A percentile compares a stretch with the other conserved stretches of the same genome.
Conservation (phyloP, 768 basidiomycete genomes). For the Termitomyces sp. region DNA sequence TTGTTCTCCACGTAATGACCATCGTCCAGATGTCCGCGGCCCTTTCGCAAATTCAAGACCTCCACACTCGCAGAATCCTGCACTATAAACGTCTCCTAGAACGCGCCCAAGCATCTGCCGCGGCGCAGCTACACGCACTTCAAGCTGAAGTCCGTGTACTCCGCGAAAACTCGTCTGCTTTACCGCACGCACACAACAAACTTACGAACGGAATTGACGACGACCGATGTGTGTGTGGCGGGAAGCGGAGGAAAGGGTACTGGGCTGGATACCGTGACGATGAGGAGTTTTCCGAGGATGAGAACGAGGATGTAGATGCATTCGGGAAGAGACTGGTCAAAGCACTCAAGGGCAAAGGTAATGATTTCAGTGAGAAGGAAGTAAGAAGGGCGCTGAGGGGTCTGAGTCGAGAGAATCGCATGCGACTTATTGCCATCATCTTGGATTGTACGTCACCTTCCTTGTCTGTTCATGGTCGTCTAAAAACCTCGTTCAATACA, state of each 20-base stretch:
- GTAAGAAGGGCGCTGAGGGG: constrained; percentile 60
- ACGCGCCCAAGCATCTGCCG: constrained; percentile 70
- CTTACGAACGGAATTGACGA: constrained; percentile 20
- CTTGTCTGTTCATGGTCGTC: background rate
- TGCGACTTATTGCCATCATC: constrained; percentile 31
- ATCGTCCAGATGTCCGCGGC: constrained; percentile 30
- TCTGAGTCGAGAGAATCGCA: constrained; percentile 61
- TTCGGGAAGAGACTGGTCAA: constrained; percentile 28
- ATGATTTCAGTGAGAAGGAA: constrained; percentile 66
- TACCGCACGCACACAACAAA: constrained; percentile 11
- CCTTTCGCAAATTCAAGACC: constrained; percentile 29
- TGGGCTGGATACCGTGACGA: constrained; percentile 66
- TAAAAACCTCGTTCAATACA: background rate
- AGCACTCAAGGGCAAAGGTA: constrained; percentile 43
- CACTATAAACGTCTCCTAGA: constrained; percentile 79
- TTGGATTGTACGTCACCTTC: constrained; percentile 43
- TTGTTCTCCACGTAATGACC: background rate
- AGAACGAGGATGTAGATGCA: constrained; percentile 28
- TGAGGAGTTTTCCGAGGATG: constrained; percentile 26
- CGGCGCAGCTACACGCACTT: constrained; percentile 79
- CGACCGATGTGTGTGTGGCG: constrained; percentile 49
- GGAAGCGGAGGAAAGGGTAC: constrained; percentile 56
- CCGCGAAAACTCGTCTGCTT: constrained; percentile 32
- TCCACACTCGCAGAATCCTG: constrained; percentile 54
- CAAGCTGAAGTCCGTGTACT: constrained; percentile 76